A percentile compares a stretch with the other conserved stretches of the same genome.
phyloP scores from a whole-genome alignment of 2,329 filamentous ascomycete genomes.

The Fusarium goolgardi region DNA sequence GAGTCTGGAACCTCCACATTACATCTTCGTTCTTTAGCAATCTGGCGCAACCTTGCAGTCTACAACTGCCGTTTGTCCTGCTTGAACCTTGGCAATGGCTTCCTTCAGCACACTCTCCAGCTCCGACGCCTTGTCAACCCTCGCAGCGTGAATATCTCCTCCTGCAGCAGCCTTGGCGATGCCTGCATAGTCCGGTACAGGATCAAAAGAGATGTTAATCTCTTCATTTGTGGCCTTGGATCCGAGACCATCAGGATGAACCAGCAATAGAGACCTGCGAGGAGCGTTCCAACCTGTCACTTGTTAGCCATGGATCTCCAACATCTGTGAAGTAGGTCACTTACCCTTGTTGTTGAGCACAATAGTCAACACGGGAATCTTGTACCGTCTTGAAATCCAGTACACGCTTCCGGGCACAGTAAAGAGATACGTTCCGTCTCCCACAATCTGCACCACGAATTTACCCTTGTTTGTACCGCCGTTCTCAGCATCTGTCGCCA shows the following conservation, averaged over 20 bases:
- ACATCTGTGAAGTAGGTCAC: conserved; percentile 1
- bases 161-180: conserved; percentile 70
- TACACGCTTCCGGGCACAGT: conserved; percentile 65
- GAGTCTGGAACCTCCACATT: conserved; percentile 5
- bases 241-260: conserved; percentile 68
- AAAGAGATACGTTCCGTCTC: conserved; percentile 68
- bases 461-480: conserved; percentile 58
- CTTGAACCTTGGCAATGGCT: conserved; percentile 63
- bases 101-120: conserved; percentile 61
- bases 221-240: conserved; percentile 69
- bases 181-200: conserved; percentile 68
- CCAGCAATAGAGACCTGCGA: conserved; percentile 65
- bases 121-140: conserved; percentile 59
- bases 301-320: conserved; percentile 15
- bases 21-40: conserved; percentile 49
- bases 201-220: conserved; percentile 70
- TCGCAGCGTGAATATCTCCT: conserved; percentile 63
- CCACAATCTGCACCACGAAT: conserved; percentile 67
- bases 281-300: conserved; percentile 68
- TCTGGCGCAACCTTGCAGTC: conserved; percentile 63
- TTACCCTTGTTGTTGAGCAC: conserved; percentile 68
- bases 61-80: conserved; percentile 64
- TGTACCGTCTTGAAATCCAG: conserved; percentile 66
- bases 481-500: conserved; percentile 65
- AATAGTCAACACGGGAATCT: conserved; percentile 65